Evolutionary conservation across 495 filamentous ascomycete species (phyloP).

Genomic region (Xylaria grammica): DNA sequence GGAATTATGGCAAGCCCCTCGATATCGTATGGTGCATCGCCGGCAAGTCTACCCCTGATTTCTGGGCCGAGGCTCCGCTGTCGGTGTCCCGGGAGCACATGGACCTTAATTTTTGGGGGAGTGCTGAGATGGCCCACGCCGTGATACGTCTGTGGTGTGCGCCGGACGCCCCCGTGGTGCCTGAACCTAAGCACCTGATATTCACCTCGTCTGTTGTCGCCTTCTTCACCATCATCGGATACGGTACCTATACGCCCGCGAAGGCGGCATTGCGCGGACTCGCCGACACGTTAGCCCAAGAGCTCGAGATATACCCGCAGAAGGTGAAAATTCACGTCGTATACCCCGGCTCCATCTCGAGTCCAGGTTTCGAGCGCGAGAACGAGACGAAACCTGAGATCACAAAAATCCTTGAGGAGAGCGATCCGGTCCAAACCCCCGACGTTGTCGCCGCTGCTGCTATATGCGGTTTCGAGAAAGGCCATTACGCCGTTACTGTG

Average conservation of each 20-base stretch:
- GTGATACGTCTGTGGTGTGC: conserved; percentile 65
- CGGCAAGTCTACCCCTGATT: conserved; percentile 72
- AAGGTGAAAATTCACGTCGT: conserved; percentile 81
- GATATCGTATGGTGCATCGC: conserved; percentile 95
- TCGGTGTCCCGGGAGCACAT: conserved; percentile 75
- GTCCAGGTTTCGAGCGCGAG: conserved; percentile 77
- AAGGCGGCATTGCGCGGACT: conserved; percentile 87
- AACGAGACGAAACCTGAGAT: conserved; percentile 80
- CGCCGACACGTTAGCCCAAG: conserved; percentile 80
- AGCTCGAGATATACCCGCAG: conserved; percentile 78
- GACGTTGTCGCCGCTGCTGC: conserved; percentile 73
- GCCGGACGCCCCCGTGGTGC: conserved; percentile 45
- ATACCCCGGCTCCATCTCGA: conserved; percentile 82
- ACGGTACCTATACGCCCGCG: conserved; percentile 79
- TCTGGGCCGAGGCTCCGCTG: conserved; percentile 77
- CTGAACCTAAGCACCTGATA: conserved; percentile 74
- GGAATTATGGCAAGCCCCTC: conserved; percentile 76
- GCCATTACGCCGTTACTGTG: conserved; percentile 77
- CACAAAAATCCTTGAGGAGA: conserved; percentile 80
- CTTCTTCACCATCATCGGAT: conserved; percentile 81
- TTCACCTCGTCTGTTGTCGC: conserved; percentile 83
- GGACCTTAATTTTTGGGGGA: conserved; percentile 89
- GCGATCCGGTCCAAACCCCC: conserved; percentile 77
- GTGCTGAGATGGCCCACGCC: conserved; percentile 83
- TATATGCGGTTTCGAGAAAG: conserved; percentile 77